phyloP scores from a whole-genome alignment of 2,329 filamentous ascomycete genomes.

The Dryadomyces quercus-mongolicae region DNA sequence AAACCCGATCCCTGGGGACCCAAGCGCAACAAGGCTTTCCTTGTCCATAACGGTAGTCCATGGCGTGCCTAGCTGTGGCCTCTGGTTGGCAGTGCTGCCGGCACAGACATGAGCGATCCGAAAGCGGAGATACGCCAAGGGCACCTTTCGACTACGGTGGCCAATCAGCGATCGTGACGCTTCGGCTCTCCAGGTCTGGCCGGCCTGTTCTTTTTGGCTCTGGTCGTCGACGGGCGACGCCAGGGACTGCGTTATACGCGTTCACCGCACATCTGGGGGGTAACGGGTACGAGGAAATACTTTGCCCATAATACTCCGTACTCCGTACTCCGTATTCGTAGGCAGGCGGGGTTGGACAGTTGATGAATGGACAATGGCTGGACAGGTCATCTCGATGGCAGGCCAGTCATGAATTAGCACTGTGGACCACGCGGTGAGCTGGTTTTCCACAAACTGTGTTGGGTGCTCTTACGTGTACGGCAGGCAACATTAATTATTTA shows the following conservation, averaged over 20 bases:
- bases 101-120: neutral
- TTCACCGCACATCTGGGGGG: neutral
- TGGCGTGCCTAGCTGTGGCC: conserved; percentile 1
- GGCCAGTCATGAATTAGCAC: neutral
- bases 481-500: neutral
- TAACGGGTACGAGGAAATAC: neutral
- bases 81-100: neutral
- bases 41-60: neutral
- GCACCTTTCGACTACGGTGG: neutral
- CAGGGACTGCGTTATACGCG: neutral
- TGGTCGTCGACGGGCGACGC: neutral
- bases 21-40: neutral
- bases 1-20: neutral
- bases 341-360: neutral
- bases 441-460: neutral
- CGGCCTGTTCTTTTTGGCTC: neutral
- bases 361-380: neutral
- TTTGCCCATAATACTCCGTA: neutral
- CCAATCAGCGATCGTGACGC: neutral
- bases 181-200: too few relatives aligned
- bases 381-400: neutral
- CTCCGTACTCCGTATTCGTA: neutral
- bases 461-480: neutral
- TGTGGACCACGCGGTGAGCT: neutral
- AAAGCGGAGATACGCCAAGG: conserved; percentile 3